Evolutionary conservation across 2,329 filamentous ascomycete genomes (phyloP), one percentile per base, ranked within the genome.

Genomic region (Arthrinium phaeospermum): DNA sequence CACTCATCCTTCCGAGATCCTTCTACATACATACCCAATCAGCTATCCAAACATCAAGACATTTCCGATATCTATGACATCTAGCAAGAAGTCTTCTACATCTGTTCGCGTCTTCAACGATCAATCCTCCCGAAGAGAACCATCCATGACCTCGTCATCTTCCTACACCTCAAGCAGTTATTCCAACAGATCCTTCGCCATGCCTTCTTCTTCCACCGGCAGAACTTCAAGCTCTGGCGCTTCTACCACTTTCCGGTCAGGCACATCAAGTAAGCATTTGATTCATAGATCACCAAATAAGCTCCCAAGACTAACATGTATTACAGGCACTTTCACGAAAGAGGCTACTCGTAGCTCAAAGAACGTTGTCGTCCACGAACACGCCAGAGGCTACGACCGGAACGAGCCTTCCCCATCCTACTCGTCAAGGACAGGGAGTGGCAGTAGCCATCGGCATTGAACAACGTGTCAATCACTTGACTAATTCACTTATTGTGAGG

Each of bases 31-130:
- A 30, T 57, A 57, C 30, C 7, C 44, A n/a, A 22, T 49, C 46
- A 49, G n/a, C 34, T 41, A 12, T 30, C 27, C 41, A 27, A 2
- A 46, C 14, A 46, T 45, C 24, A 6, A 19, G 30, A 12, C 30
- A 22, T 30, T 37, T 41, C 41, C 7, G 24, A 70, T 4, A 53
- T 27, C 14, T 24, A 61, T 67, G 69, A 19, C 51, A 64, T 70
- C 67, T n/a, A 34, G 27, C 68, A 44, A 68, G 14, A 70, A 70
- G 34, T 72, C 71, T 13, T 70, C 71, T n/a, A 72, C 70, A 44
- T 45, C 71, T 16, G 68, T 68, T 49, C 34, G 70, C 34, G 57
- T 72, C 46, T 34, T 68, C 30, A 34, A 72, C 68, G 71, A 72
- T 16, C 53, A 37, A 34, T 67, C 51, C 68, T 70, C 69, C 22